phyloP scores from a whole-genome alignment of 495 filamentous ascomycete genomes.

The Pyrenula aspistea region DNA sequence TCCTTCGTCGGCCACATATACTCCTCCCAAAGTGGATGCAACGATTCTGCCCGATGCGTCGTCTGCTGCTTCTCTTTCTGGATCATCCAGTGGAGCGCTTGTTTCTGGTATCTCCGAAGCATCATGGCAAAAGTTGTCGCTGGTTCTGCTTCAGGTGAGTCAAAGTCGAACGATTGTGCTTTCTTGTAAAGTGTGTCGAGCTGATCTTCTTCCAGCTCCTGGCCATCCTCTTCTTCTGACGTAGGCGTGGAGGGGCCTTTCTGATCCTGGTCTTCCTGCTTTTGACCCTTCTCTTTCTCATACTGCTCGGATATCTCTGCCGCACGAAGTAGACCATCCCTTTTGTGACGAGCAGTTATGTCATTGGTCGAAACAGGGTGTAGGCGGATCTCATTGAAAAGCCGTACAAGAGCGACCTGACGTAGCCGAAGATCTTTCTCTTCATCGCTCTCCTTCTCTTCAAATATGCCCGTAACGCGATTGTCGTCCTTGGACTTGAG shows the following conservation, averaged over 20 bases:
- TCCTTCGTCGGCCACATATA: constrained; percentile 84
- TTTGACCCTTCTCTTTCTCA: constrained; percentile 53
- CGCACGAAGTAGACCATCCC: constrained; percentile 70
- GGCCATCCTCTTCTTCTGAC: constrained; percentile 63
- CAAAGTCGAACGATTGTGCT: constrained; percentile 92
- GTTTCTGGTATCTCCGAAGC: constrained; percentile 87
- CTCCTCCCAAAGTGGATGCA: constrained; percentile 98
- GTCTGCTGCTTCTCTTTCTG: constrained; percentile 77
- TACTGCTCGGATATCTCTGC: constrained; percentile 76
- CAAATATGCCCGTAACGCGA: constrained; percentile 56
- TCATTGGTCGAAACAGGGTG: constrained; percentile 60
- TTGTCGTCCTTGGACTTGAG: constrained; percentile 52
- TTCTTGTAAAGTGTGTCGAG: constrained; percentile 91
- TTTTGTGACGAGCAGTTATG: constrained; percentile 65
- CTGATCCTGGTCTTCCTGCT: constrained; percentile 24
- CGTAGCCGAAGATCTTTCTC: constrained; percentile 75
- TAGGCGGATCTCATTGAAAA: constrained; percentile 83
- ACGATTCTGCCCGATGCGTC: constrained; percentile 54
- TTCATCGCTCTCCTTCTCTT: constrained; percentile 74
- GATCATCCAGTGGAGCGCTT: constrained; percentile 92
- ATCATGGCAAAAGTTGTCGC: constrained; percentile 69
- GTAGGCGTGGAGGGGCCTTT: constrained; percentile 39
- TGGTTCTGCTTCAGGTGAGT: constrained; percentile 75
- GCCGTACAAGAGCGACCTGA: constrained; percentile 75
- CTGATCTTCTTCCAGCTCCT: constrained; percentile 90